Evolutionary conservation across 176 grass and related monocot species (phyloP), one percentile per base, ranked within the genome.

Genomic region (Oropetium thomaeum): DNA sequence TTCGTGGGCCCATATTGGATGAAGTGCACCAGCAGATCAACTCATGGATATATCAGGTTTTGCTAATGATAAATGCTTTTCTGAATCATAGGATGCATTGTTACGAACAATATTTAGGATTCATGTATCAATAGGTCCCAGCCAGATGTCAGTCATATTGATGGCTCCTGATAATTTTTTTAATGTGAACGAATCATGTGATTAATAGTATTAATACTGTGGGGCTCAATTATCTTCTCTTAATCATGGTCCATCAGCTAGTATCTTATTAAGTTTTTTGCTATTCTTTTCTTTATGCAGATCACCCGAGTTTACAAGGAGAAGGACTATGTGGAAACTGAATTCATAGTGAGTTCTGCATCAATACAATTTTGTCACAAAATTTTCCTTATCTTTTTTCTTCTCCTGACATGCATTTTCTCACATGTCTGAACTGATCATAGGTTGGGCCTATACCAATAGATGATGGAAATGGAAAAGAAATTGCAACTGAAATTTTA

Each of bases 41-140:
- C 91, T 82, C 94, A 83, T 97, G 94, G 94, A 97, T 97, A 85
- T 91, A 91, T 87, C 88, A 97, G 94, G 94, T 93, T 75, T 69
- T 54, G 39, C 37, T 16, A 68, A 65, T 37, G 42, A 59, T 0
- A 79, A 57, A n/a, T 64, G 8, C n/a, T 82, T 53, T 28, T 72
- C 60, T 67, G 73, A 42, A 73, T 34, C 39, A 78, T 63, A 67
- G 58, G 0, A 52, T n/a, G n/a, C n/a, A n/a, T 25, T 57, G 1
- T 10, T 55, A 11, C 73, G 68, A 68, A 44, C 40, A 38, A 16
- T 55, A 31, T 67, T 6, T 66, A 45, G 23, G 60, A 66, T 85
- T 64, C 5, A 12, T 20, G 20, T 78, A 34, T 71, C 49, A 67
- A 55, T 74, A 73, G 1, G 71, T 66, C 11, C 65, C 29, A 47